Conservation (phyloP, 768 basidiomycete species). For the Auriscalpium vulgare region DNA sequence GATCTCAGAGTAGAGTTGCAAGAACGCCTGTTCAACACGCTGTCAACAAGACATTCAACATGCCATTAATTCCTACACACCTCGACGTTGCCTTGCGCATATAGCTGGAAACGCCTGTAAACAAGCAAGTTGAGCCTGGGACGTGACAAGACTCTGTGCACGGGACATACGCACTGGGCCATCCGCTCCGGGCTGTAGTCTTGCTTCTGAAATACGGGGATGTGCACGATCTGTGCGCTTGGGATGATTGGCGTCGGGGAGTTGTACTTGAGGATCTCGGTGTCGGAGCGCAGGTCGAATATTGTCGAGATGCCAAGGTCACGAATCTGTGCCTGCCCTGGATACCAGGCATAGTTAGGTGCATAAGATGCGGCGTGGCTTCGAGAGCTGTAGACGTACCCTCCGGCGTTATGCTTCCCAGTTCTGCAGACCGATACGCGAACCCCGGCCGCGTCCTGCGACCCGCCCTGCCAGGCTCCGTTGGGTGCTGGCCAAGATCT, state of each 20-base stretch:
- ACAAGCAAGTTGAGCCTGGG: neutral
- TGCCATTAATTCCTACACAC: constrained; percentile 25
- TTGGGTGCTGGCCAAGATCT: constrained; percentile 60
- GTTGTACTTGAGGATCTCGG: constrained; percentile 69
- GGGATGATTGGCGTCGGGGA: constrained; percentile 56
- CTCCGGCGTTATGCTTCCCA: constrained; percentile 61
- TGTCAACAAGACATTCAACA: neutral
- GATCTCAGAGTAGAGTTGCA: constrained; percentile 76
- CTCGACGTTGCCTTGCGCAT: constrained; percentile 76
- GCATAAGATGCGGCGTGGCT: neutral
- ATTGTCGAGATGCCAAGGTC: constrained; percentile 58
- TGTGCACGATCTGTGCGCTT: constrained; percentile 50
- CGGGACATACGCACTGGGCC: constrained; percentile 60
- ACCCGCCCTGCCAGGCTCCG: constrained; percentile 32
- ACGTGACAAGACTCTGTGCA: neutral
- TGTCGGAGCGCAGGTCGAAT: constrained; percentile 75
- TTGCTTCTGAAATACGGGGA: constrained; percentile 58
- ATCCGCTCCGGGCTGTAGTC: constrained; percentile 82
- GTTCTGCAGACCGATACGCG: constrained; percentile 63
- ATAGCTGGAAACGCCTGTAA: constrained; percentile 58
- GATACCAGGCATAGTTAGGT: neutral
- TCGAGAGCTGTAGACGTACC: constrained; percentile 31
- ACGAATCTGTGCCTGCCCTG: constrained; percentile 51
- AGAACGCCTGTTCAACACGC: constrained; percentile 49
- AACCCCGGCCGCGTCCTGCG: constrained; percentile 48